phyloP scores from a whole-genome alignment of 202 grass and related monocot genomes.

The Bolboschoenoplectus hybrid region DNA sequence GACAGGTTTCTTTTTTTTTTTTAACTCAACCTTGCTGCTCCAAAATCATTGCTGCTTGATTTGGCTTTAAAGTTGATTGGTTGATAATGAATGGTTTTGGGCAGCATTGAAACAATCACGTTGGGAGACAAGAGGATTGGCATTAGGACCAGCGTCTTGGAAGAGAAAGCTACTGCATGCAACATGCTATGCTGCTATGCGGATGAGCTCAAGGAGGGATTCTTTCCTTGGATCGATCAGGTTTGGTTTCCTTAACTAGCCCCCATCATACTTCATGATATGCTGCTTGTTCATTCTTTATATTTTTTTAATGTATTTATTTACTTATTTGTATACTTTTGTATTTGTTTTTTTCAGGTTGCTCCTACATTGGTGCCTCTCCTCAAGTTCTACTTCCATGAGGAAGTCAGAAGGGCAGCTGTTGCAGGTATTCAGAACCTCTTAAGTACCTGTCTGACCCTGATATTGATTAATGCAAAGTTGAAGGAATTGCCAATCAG shows the following conservation, averaged over 20 bases:
- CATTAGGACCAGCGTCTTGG: constrained; percentile 91
- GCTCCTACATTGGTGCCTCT: constrained; percentile 93
- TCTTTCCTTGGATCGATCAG: constrained; percentile 99
- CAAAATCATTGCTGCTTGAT: neutral
- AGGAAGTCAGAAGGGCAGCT: constrained; percentile 98
- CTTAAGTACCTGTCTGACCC: neutral
- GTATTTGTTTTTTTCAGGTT: constrained; percentile 58
- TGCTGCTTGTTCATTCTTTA: neutral
- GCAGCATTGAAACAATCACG: constrained; percentile 94
- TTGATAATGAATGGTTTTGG: constrained; percentile 26
- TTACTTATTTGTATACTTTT: constrained; percentile 9
- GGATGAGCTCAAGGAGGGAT: constrained; percentile 98
- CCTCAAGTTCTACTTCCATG: constrained; percentile 98
- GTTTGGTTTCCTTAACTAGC: constrained; percentile 44
- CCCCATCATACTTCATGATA: neutral
- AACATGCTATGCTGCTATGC: constrained; percentile 99
- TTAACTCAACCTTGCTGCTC: neutral
- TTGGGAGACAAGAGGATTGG: constrained; percentile 98
- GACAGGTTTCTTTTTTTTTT: constrained; percentile 53
- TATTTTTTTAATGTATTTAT: neutral
- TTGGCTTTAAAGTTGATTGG: constrained; percentile 9
- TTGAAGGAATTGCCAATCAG: neutral
- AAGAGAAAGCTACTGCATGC: constrained; percentile 99
- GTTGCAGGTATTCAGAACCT: constrained; percentile 67
- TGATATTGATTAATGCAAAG: neutral